Evolutionary conservation across 305 asterid genomes (phyloP).

Genomic region (Fraxinus ornus): DNA sequence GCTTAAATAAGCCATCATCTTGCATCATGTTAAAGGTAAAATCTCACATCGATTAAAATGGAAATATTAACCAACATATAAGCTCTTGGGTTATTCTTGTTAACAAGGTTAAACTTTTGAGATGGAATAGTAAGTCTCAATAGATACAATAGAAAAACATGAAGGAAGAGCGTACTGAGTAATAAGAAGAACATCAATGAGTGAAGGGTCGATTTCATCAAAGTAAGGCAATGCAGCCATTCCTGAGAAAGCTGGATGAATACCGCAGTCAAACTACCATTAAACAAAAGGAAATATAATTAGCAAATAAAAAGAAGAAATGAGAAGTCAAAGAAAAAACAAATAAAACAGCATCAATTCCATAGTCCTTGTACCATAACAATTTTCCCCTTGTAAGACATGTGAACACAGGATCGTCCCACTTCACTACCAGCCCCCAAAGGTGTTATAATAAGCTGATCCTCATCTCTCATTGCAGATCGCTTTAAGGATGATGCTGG

Average conservation of each 20-base stretch:
- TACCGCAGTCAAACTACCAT: slow-evolving; percentile 89
- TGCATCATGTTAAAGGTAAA: not conserved
- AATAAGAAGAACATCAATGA: slow-evolving; percentile 81
- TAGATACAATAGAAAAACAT: not conserved
- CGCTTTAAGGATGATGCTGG: slow-evolving; percentile 50
- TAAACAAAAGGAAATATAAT: slow-evolving; percentile 5
- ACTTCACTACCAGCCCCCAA: slow-evolving; percentile 97
- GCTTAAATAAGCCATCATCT: not conserved
- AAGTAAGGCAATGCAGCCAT: slow-evolving; percentile 97
- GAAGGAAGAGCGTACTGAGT: slow-evolving; percentile 63
- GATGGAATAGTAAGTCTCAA: not conserved
- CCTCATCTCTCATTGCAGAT: slow-evolving; percentile 64
- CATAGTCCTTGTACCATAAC: slow-evolving; percentile 49
- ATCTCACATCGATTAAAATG: not conserved
- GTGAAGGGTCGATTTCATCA: slow-evolving; percentile 89
- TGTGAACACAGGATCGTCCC: slow-evolving; percentile 89
- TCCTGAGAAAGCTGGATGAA: slow-evolving; percentile 92
- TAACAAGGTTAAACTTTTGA: not conserved
- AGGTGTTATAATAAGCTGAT: slow-evolving; percentile 81
- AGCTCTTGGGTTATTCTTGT: not conserved
- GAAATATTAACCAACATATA: not conserved
- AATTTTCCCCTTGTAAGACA: slow-evolving; percentile 89
- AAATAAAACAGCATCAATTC: not conserved
- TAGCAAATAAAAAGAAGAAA: not conserved
- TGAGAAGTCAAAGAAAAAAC: not conserved